phyloP scores from a whole-genome alignment of 164 flowering plant genomes.

The Aristolochia contorta region DNA sequence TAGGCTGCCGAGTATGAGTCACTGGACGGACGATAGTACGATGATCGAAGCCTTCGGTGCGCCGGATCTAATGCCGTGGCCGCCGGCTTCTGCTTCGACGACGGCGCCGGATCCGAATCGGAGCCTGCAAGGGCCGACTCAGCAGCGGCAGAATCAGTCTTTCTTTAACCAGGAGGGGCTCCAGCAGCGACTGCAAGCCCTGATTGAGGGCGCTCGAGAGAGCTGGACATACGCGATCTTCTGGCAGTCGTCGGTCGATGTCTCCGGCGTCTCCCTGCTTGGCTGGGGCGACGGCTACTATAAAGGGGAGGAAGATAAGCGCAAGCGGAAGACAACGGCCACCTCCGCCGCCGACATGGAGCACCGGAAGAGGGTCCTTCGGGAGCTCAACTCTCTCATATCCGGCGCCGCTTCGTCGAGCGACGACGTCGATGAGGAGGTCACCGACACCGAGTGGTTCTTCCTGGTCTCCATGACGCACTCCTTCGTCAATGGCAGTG shows the following conservation, averaged over 20 bases:
- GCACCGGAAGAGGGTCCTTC: constrained; percentile 64
- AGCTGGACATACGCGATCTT: constrained; percentile 91
- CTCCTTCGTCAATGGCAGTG: constrained; percentile 47
- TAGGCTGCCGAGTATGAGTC: constrained; percentile 45
- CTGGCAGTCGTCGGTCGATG: constrained; percentile 68
- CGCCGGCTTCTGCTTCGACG: constrained; percentile 9
- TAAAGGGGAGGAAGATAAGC: constrained; percentile 57
- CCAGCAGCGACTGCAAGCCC: constrained; percentile 66
- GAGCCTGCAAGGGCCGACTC: constrained; percentile 5
- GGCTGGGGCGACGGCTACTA: constrained; percentile 96
- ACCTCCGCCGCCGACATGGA: constrained; percentile 51
- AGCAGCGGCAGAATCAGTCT: constrained; percentile 1
- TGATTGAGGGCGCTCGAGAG: constrained; percentile 65
- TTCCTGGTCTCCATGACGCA: constrained; percentile 85
- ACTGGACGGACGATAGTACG: constrained; percentile 69
- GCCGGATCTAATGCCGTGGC: constrained; percentile 48
- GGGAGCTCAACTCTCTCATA: constrained; percentile 70
- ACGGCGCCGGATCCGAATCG: constrained; percentile 3
- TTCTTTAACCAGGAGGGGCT: constrained; percentile 61
- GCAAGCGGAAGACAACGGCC: constrained; percentile 12
- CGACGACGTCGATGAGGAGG: constrained; percentile 70
- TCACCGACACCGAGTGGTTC: constrained; percentile 96
- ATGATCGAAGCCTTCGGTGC: constrained; percentile 79
- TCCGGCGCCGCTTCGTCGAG: constrained; percentile 36
- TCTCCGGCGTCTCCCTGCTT: constrained; percentile 34